Conservation (phyloP, 768 basidiomycete species). For the Filobasidium floriforme region DNA sequence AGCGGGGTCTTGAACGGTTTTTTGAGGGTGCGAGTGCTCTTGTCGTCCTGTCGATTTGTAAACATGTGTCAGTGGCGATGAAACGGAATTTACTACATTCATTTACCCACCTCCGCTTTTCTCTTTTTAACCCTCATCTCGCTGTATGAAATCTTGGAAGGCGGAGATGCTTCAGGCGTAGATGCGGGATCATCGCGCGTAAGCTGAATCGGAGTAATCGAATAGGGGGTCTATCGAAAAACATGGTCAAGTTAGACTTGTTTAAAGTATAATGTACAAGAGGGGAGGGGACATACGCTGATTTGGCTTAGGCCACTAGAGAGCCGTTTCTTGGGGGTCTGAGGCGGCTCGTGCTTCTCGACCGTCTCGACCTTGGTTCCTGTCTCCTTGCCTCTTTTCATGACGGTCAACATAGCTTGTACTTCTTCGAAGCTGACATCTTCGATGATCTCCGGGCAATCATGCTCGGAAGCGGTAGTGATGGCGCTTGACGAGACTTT, state of each 20-base stretch:
- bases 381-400: background rate
- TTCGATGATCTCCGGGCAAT: background rate
- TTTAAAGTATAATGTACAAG: too few relatives aligned
- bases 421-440: background rate
- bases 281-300: too few relatives aligned
- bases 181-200: too few relatives aligned
- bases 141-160: background rate
- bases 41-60: background rate
- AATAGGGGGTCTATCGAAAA: too few relatives aligned
- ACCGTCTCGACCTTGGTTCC: background rate
- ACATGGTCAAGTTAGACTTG: too few relatives aligned
- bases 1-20: conserved; percentile 6
- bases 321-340: background rate
- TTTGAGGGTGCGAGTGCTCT: background rate
- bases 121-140: background rate
- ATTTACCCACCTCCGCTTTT: background rate
- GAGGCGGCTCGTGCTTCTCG: background rate
- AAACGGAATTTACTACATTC: background rate
- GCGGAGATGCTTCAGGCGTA: background rate
- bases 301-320: background rate
- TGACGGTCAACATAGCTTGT: background rate
- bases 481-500: too few relatives aligned
- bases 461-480: too few relatives aligned
- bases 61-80: background rate
- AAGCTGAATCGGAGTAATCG: too few relatives aligned